Conservation (phyloP, 1,139 yeast species). For the Taphrina communis region DNA sequence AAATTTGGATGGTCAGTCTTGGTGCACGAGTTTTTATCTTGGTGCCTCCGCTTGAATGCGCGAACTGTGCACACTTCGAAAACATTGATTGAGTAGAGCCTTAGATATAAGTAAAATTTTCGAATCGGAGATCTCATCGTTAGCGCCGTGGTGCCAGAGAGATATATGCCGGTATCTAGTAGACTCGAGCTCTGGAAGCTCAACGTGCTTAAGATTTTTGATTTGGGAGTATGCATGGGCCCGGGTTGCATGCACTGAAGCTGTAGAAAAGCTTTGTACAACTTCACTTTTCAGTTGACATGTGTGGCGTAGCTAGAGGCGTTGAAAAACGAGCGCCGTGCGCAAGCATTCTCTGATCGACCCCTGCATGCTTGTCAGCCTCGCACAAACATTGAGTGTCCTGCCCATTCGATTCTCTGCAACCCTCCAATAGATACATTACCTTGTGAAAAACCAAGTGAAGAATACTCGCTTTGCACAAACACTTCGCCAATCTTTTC, state of each 20-base stretch:
- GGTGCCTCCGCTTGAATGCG: too few relatives aligned
- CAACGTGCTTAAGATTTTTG: too few relatives aligned
- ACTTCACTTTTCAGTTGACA: background rate
- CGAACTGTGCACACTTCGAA: too few relatives aligned
- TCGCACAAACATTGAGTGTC: constrained; percentile 12
- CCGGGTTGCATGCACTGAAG: background rate
- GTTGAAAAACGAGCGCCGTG: background rate
- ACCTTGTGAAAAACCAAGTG: too few relatives aligned
- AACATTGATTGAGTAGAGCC: too few relatives aligned
- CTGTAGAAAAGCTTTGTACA: background rate
- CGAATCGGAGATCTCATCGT: background rate
- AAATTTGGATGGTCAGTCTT: background rate
- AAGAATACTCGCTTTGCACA: background rate
- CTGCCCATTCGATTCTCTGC: background rate
- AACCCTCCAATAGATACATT: background rate
- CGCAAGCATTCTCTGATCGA: constrained; percentile 8
- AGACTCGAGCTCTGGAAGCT: too few relatives aligned
- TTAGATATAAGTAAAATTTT: too few relatives aligned
- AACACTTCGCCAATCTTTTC: background rate
- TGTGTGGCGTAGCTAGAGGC: background rate
- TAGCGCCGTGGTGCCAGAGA: background rate
- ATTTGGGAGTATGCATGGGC: too few relatives aligned
- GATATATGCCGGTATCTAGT: too few relatives aligned
- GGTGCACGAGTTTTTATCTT: background rate
- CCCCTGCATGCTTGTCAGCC: constrained; percentile 6